These are phyloP conservation scores for Malus hybrid DNA, from an alignment of 331 rosid genomes.

Conservation along the genomic window DNA sequence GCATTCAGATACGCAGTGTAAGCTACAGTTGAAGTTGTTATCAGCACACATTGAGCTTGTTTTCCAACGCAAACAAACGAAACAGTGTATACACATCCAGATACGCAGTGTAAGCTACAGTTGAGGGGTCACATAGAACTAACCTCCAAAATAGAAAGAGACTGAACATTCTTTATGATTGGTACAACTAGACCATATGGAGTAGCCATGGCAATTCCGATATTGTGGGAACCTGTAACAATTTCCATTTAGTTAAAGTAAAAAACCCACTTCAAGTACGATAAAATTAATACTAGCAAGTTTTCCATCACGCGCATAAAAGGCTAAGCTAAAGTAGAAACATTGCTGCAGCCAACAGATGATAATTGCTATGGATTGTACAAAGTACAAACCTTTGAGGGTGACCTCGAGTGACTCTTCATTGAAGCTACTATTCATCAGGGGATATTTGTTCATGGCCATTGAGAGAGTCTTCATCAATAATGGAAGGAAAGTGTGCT, in stretches of 20 bases:
- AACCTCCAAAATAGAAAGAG: conserved; percentile 87
- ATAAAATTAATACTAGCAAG: neutral
- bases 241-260: neutral
- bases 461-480: conserved; percentile 73
- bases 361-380: neutral
- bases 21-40: too few species aligned
- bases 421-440: conserved; percentile 73
- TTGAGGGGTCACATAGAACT: conserved; percentile 11
- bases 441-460: conserved; percentile 72
- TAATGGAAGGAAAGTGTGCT: conserved; percentile 83
- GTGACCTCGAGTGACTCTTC: conserved; percentile 68
- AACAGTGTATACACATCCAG: neutral
- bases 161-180: conserved; percentile 78
- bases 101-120: neutral
- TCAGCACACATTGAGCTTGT: too few species aligned
- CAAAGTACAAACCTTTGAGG: conserved; percentile 57
- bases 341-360: neutral
- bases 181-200: conserved; percentile 84
- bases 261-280: neutral
- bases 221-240: conserved; percentile 70
- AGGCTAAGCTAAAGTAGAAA: neutral
- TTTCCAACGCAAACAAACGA: neutral
- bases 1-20: too few species aligned
- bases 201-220: conserved; percentile 94
- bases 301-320: neutral